A percentile compares a stretch with the other conserved stretches of the same genome.
phyloP scores from a whole-genome alignment of 1,139 yeast genomes.

The Pichia terricola region DNA sequence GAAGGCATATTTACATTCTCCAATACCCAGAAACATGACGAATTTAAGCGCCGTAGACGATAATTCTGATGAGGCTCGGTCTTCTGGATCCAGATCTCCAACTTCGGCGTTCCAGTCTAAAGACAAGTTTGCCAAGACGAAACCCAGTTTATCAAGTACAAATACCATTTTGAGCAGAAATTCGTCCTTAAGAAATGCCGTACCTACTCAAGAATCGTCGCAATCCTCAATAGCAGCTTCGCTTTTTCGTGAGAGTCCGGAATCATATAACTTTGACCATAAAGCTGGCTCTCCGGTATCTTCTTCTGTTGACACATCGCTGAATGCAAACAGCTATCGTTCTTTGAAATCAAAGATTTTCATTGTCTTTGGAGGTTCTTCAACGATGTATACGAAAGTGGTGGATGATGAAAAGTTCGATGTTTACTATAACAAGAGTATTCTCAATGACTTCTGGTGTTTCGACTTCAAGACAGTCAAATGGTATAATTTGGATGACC shows the following conservation, averaged over 20 bases:
- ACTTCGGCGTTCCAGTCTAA: neutral
- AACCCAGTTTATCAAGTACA: neutral
- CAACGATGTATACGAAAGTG: conserved; percentile 17
- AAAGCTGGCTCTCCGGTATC: neutral
- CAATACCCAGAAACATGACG: neutral
- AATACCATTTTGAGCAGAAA: neutral
- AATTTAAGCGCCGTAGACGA: neutral
- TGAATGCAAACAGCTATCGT: conserved; percentile 7
- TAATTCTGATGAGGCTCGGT: too few species aligned
- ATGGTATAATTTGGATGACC: conserved; percentile 27
- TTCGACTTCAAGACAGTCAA: conserved; percentile 32
- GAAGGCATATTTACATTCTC: neutral
- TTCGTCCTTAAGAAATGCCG: neutral
- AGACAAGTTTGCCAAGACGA: neutral
- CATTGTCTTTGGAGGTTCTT: conserved; percentile 38
- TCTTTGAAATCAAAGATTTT: conserved; percentile 19
- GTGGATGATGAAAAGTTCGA: conserved; percentile 10
- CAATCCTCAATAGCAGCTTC: neutral
- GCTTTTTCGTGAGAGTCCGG: neutral
- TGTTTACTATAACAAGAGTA: conserved; percentile 20
- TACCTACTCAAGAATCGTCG: neutral
- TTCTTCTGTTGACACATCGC: neutral
- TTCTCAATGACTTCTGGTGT: conserved; percentile 40
- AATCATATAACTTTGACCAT: conserved; percentile 1
- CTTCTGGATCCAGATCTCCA: neutral